Conservation (phyloP, 2,329 filamentous ascomycete genomes). For the Canariomyces notabilis region DNA sequence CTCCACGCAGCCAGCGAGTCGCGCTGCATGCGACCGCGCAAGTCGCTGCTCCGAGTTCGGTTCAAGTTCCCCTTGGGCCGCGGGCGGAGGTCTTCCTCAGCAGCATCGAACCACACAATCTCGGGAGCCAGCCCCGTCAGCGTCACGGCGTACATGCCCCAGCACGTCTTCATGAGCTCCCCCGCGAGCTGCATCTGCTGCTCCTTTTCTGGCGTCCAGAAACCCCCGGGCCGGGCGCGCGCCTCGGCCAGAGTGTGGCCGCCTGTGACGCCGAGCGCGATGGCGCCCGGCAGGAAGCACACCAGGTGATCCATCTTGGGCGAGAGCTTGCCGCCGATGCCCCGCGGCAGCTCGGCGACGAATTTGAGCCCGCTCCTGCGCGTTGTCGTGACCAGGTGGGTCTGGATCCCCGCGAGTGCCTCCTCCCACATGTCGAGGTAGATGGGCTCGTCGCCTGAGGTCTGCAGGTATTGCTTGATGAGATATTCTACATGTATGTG, state of each 20-base stretch:
- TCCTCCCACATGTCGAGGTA: slow-evolving; percentile 94
- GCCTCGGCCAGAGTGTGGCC: slow-evolving; percentile 72
- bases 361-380: slow-evolving; percentile 73
- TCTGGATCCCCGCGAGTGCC: slow-evolving; percentile 75
- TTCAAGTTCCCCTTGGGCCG: no score
- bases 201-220: slow-evolving; percentile 42
- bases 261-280: slow-evolving; percentile 79
- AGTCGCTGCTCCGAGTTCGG: slow-evolving; percentile 62
- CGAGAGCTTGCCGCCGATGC: slow-evolving; percentile 59
- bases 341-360: slow-evolving; percentile 76
- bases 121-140: slow-evolving; percentile 84
- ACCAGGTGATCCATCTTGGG: slow-evolving; percentile 98
- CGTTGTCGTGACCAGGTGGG: slow-evolving; percentile 87
- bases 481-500: slow-evolving; percentile 66
- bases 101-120: slow-evolving; percentile 83
- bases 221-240: not conserved
- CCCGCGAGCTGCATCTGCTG: slow-evolving; percentile 74
- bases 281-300: slow-evolving; percentile 95
- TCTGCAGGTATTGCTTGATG: slow-evolving; percentile 97
- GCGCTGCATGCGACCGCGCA: slow-evolving; percentile 49
- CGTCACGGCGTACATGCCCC: slow-evolving; percentile 92
- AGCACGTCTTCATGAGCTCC: slow-evolving; percentile 94
- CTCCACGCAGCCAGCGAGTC: slow-evolving; percentile 57
- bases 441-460: slow-evolving; percentile 73
- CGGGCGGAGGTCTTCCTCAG: slow-evolving; percentile 32